Evolutionary conservation across 306 rosid species (phyloP).

Genomic region (Vachellia pachyceras): DNA sequence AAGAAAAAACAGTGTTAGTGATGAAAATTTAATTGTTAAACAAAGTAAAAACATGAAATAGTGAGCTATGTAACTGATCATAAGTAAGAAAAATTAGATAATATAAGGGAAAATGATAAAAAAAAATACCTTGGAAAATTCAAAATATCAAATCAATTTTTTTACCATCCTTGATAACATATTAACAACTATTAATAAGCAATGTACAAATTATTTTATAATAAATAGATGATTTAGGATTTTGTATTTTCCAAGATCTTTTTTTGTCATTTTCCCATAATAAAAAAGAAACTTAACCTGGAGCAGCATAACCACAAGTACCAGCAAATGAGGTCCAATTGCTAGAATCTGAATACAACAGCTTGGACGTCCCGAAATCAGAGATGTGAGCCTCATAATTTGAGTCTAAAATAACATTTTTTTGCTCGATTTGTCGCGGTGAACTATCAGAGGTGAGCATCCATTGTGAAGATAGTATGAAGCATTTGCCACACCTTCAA

Average conservation of each 20-base stretch:
- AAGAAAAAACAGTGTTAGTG: neutral
- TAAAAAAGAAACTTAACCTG: too few relatives aligned
- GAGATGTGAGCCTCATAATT: conserved; percentile 14
- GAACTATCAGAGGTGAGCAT: neutral
- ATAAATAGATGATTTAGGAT: too few relatives aligned
- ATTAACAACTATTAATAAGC: too few relatives aligned
- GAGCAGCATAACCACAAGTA: conserved; percentile 21
- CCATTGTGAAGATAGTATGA: conserved; percentile 22
- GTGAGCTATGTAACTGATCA: neutral
- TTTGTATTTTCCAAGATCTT: too few relatives aligned
- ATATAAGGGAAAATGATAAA: too few relatives aligned
- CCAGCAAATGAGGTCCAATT: conserved; percentile 21
- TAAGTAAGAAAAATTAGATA: neutral
- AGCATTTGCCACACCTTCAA: neutral
- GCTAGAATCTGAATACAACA: neutral
- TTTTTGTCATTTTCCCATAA: too few relatives aligned
- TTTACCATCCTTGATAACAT: too few relatives aligned
- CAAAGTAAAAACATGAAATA: neutral
- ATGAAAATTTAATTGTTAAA: neutral
- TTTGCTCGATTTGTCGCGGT: conserved; percentile 25
- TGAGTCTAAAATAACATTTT: conserved; percentile 24
- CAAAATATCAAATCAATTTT: too few relatives aligned
- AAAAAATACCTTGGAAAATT: too few relatives aligned
- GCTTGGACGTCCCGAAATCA: conserved; percentile 18
- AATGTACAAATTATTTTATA: too few relatives aligned